Evolutionary conservation across 306 rosid species (phyloP), one percentile per base, ranked within the genome.

Genomic region (Mimosa pudica): DNA sequence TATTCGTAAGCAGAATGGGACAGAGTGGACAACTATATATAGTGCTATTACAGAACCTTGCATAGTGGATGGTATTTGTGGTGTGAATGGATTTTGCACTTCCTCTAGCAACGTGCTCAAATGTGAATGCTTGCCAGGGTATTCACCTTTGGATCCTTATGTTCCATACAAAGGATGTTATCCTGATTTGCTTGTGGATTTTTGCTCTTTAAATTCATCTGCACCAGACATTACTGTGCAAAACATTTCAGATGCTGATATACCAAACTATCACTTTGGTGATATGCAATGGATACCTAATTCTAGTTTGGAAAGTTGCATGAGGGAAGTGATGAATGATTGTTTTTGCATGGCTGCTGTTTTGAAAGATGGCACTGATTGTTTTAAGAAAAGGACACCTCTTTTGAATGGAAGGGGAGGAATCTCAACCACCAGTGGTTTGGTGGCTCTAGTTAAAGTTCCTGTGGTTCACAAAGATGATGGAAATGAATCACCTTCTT

Each of bases 151-250:
- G 1, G 84, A 87, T 79, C 82, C 86, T 66, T 24, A 8, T 71
- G 66, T 5, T 36, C 86, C 87, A 24, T 84, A 82, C 51, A 87
- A 79, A 79, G 90, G 90, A 8, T 84, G 90, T 62, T 79, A 84
- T 44, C 84, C 83, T 6, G 12, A 47, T 4, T 9, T 68, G 62
- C 79, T 6, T 9, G 30, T 44, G 82, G 82, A 87, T 55, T 87
- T 84, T 32, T 87, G 90, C 73, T 46, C 79, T 20, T 1, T 66
- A 55, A 58, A 76, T 84, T 71, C 84, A 13, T 60, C 84, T n/a
- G 30, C 74, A 36, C 36, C 54, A 5, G 13, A 81, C 63, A 65
- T 66, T 9, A 32, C 7, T 2, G 69, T 87, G 67, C 46, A 6
- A 2, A 47, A 6, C 17, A 57, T 84, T 51, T 51, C 11, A 4